Evolutionary conservation across 2,329 filamentous ascomycete species (phyloP).

Genomic region (Cercospora zeina): DNA sequence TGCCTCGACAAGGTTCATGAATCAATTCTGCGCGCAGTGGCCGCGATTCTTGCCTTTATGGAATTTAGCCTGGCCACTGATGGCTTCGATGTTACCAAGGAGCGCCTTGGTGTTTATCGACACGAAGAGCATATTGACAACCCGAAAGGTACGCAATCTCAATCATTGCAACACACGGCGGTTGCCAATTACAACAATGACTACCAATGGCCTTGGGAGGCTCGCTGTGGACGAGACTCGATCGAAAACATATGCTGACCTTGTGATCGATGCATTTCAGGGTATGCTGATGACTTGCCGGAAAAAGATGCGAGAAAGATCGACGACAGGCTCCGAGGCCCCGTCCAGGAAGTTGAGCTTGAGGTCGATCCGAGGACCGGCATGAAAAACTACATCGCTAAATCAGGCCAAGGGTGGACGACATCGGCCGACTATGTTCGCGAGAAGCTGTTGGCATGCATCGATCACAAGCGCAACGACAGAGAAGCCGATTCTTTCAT

Average conservation of each 20-base stretch:
- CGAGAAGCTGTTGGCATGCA: conserved; percentile 64
- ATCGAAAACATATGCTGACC: background rate
- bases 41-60: conserved; percentile 12
- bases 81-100: conserved; percentile 20
- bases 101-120: conserved; percentile 16
- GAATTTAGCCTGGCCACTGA: conserved; percentile 10
- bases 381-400: conserved; percentile 90
- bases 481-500: conserved; percentile 64
- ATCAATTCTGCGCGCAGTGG: conserved; percentile 7
- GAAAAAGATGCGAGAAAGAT: background rate
- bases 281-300: conserved; percentile 5
- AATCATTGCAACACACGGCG: background rate
- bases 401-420: conserved; percentile 73
- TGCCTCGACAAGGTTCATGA: conserved; percentile 10
- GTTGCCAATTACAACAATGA: too few species aligned
- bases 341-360: conserved; percentile 53
- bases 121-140: conserved; percentile 14
- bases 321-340: conserved; percentile 4
- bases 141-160: background rate
- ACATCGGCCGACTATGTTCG: conserved; percentile 81
- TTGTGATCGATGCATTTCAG: background rate
- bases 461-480: conserved; percentile 5
- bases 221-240: background rate
- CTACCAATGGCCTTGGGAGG: background rate
- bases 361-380: conserved; percentile 72